Percentiles rank a stretch among this genome's conserved stretches.
phyloP scores from a whole-genome alignment of 768 basidiomycete genomes.

The Mycena venus region DNA sequence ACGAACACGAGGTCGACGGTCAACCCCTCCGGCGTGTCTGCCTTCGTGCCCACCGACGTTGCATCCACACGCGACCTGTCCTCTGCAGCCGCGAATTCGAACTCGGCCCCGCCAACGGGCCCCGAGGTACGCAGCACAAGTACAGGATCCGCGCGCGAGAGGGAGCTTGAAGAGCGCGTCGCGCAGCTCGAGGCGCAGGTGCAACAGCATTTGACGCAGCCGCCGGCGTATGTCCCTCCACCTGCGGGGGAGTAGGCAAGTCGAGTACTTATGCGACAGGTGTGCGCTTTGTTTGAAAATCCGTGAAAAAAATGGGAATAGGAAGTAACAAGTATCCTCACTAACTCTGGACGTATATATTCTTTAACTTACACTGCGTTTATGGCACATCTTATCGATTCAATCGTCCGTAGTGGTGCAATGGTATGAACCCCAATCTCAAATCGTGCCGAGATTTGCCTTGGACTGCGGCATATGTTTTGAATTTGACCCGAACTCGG shows the following conservation, averaged over 20 bases:
- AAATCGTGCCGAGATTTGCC: too few species aligned
- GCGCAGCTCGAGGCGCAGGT: slow-evolving; percentile 25
- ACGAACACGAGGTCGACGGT: not conserved
- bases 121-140: not conserved
- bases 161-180: slow-evolving; percentile 5
- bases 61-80: not conserved
- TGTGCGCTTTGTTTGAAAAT: too few species aligned
- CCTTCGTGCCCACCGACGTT: not conserved
- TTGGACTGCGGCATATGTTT: too few species aligned
- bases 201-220: slow-evolving; percentile 11
- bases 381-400: too few species aligned
- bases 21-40: not conserved
- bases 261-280: too few species aligned
- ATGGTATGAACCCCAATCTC: too few species aligned
- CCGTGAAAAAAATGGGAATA: too few species aligned
- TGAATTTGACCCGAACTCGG: too few species aligned
- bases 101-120: not conserved
- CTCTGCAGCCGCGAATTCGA: not conserved
- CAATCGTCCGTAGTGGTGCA: too few species aligned
- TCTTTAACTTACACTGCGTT: too few species aligned
- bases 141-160: not conserved
- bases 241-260: not conserved
- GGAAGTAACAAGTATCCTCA: too few species aligned
- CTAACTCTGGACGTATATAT: too few species aligned
- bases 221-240: not conserved